Evolutionary conservation across 768 basidiomycete species (phyloP).

Genomic region (Butyriboletus loyo): DNA sequence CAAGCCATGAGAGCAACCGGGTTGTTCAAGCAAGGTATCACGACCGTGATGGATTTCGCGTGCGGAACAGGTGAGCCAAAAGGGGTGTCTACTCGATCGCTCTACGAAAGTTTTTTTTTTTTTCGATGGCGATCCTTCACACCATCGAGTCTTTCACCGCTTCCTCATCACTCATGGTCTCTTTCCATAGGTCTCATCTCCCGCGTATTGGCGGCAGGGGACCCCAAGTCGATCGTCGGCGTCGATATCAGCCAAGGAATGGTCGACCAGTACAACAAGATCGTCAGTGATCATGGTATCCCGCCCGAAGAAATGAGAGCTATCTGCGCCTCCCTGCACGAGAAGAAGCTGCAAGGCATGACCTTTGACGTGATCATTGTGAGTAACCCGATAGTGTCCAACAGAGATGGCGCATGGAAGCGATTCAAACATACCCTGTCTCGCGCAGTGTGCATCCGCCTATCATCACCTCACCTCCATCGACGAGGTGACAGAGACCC

Average conservation of each 20-base stretch:
- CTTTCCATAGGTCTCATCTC: slow-evolving; percentile 56
- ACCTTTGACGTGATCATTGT: slow-evolving; percentile 74
- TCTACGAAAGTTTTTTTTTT: not conserved
- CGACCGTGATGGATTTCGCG: slow-evolving; percentile 68
- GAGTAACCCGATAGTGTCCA: slow-evolving; percentile 25
- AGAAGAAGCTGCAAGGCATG: slow-evolving; percentile 46
- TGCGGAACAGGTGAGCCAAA: slow-evolving; percentile 59
- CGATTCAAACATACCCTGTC: not conserved
- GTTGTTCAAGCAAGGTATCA: slow-evolving; percentile 52
- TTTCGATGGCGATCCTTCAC: not conserved
- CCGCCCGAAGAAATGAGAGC: slow-evolving; percentile 64
- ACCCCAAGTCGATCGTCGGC: slow-evolving; percentile 63
- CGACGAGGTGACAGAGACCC: slow-evolving; percentile 45
- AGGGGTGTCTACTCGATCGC: too few relatives aligned
- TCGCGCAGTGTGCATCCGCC: slow-evolving; percentile 52
- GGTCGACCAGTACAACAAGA: slow-evolving; percentile 64
- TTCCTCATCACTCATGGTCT: too few relatives aligned
- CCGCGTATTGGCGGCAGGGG: slow-evolving; percentile 53
- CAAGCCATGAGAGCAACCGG: slow-evolving; percentile 35
- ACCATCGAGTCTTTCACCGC: too few relatives aligned
- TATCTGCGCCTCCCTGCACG: slow-evolving; percentile 42
- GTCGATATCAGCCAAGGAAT: slow-evolving; percentile 73
- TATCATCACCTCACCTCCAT: slow-evolving; percentile 63
- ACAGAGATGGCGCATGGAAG: not conserved
- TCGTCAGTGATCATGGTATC: slow-evolving; percentile 59